A percentile compares a stretch with the other conserved stretches of the same genome.
Conservation (phyloP, 2,329 filamentous ascomycete genomes). For the Juglanconis juglandina region DNA sequence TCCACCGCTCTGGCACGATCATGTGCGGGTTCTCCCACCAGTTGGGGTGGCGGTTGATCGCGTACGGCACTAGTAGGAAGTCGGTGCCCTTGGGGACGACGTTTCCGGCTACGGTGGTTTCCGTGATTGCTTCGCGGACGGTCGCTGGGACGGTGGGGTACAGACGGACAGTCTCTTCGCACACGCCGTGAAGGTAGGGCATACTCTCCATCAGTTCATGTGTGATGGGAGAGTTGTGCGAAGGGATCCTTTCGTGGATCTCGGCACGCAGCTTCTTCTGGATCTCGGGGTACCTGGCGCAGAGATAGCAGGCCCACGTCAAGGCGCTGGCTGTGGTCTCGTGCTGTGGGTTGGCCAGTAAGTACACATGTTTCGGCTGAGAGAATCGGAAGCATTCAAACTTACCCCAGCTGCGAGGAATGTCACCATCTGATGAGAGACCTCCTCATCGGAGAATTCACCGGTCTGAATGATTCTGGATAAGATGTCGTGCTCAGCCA, state of each 20-base stretch:
- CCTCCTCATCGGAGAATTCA: constrained; percentile 9
- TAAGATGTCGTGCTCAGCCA: constrained; percentile 12
- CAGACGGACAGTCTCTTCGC: constrained; percentile 9
- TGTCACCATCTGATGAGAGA: constrained; percentile 13
- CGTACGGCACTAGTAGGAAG: constrained; percentile 20
- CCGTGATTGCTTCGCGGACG: neutral
- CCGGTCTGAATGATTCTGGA: constrained; percentile 13
- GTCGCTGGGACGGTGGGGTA: neutral
- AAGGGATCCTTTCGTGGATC: constrained; percentile 2
- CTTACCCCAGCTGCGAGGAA: constrained; percentile 12
- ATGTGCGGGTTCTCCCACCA: constrained; percentile 37
- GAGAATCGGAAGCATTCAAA: neutral
- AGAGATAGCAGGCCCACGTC: constrained; percentile 13
- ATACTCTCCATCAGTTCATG: constrained; percentile 10
- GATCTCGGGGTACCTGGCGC: constrained; percentile 12
- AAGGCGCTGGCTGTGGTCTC: constrained; percentile 11
- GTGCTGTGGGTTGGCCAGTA: neutral
- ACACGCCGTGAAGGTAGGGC: constrained; percentile 13
- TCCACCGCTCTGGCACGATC: constrained; percentile 41
- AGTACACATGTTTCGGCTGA: too few relatives aligned
- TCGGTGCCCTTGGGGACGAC: constrained; percentile 11
- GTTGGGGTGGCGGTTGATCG: constrained; percentile 36
- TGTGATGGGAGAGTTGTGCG: neutral
- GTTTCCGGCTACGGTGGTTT: constrained; percentile 6
- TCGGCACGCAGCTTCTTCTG: constrained; percentile 9